A percentile compares a stretch with the other conserved stretches of the same genome.
These are phyloP conservation scores for Epicoccum nigrum DNA, from an alignment of 2,329 filamentous ascomycete genomes.

Conservation along the genomic window DNA sequence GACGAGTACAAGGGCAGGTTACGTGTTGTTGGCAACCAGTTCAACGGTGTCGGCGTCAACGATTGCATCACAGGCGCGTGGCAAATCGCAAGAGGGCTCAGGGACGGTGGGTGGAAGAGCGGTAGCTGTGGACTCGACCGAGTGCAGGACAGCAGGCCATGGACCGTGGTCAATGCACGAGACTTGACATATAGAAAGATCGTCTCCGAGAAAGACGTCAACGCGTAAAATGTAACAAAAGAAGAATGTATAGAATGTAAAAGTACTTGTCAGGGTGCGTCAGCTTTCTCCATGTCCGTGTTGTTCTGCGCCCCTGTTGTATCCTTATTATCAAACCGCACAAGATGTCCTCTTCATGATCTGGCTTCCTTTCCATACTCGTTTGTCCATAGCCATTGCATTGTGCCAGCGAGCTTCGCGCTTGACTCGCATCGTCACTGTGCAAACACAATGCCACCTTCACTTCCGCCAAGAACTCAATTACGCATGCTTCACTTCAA, in stretches of 20 bases:
- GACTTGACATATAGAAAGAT: slow-evolving; percentile 1
- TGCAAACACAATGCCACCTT: no score
- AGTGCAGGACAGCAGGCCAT: slow-evolving; percentile 22
- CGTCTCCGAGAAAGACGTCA: not conserved
- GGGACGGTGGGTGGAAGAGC: slow-evolving; percentile 38
- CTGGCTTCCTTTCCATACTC: no score
- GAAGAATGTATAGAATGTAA: not conserved
- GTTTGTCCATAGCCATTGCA: no score
- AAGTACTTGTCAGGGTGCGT: no score
- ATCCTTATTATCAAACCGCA: no score
- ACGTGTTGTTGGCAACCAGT: slow-evolving; percentile 62
- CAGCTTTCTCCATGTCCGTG: no score
- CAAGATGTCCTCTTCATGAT: no score
- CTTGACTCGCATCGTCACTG: no score
- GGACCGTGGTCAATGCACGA: slow-evolving; percentile 6
- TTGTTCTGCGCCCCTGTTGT: no score
- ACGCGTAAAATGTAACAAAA: not conserved
- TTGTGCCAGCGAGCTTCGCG: no score
- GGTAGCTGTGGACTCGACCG: slow-evolving; percentile 35
- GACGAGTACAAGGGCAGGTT: slow-evolving; percentile 66
- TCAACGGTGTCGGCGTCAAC: slow-evolving; percentile 57
- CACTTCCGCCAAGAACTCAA: no score
- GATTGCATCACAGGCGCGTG: slow-evolving; percentile 62
- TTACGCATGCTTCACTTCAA: no score
- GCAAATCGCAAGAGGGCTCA: slow-evolving; percentile 55